phyloP scores from a whole-genome alignment of 345 rosid species.

The Heritiera littoralis region DNA sequence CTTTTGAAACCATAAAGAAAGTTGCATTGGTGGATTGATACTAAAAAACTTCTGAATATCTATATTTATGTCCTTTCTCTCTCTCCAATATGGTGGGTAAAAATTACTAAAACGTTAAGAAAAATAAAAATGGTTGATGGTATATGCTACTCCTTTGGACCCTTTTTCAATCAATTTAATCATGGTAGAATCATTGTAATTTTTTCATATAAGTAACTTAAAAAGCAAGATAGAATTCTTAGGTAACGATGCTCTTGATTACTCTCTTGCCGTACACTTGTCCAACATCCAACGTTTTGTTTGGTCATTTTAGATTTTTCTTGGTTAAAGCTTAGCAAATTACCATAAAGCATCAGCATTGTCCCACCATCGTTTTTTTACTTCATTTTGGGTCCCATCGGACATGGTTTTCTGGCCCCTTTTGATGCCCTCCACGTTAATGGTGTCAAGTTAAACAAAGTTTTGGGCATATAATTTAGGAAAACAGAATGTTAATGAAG shows the following conservation, averaged over 20 bases:
- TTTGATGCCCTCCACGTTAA: not conserved
- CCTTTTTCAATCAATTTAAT: conserved; percentile 29
- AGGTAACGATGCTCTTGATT: conserved; percentile 18
- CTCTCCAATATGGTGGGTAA: conserved; percentile 23
- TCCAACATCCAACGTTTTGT: conserved; percentile 4
- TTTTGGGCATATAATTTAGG: not conserved
- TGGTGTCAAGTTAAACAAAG: not conserved
- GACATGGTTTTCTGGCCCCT: not conserved
- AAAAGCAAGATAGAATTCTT: conserved; percentile 3
- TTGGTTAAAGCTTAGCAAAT: not conserved
- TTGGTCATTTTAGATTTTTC: not conserved
- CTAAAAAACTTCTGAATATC: conserved; percentile 37
- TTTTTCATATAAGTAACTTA: not conserved
- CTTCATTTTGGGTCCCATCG: not conserved
- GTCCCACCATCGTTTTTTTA: not conserved
- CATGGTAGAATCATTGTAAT: conserved; percentile 19
- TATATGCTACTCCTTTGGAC: conserved; percentile 27
- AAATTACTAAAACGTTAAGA: not conserved
- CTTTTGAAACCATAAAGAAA: conserved; percentile 65
- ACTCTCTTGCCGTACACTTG: conserved; percentile 27
- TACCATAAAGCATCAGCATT: not conserved
- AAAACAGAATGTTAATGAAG: not conserved
- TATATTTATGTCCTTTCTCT: conserved; percentile 19
- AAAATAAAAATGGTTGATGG: not conserved
- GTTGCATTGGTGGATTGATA: conserved; percentile 48